Evolutionary conservation across 2,329 filamentous ascomycete genomes (phyloP).

Genomic region (Emericellopsis cladophorae): DNA sequence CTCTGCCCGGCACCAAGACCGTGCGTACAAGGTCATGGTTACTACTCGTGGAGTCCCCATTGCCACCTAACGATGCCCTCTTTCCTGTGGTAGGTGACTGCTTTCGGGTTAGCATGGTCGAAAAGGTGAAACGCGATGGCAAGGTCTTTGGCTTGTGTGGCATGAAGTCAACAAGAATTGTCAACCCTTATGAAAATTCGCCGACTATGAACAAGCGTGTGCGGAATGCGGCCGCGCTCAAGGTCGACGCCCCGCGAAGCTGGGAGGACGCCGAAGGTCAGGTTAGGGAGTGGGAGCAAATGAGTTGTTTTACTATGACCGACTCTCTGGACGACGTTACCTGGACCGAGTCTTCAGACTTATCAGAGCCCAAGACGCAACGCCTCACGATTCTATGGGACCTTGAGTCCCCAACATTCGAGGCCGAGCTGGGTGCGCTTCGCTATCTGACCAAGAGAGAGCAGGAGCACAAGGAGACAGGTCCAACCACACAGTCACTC

Average conservation of each 20-base stretch:
- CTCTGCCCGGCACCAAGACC: slow-evolving; percentile 13
- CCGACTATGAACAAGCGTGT: neutral
- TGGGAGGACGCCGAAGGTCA: slow-evolving; percentile 11
- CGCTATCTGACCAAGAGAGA: slow-evolving; percentile 10
- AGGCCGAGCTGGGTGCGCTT: slow-evolving; percentile 18
- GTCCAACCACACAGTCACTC: slow-evolving; percentile 8
- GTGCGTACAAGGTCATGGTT: slow-evolving; percentile 18
- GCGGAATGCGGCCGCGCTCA: slow-evolving; percentile 16
- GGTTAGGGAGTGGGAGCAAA: slow-evolving; percentile 30
- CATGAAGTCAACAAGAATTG: slow-evolving; percentile 12
- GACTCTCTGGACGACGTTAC: too few species aligned
- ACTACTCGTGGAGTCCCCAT: slow-evolving; percentile 13
- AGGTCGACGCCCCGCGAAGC: slow-evolving; percentile 18
- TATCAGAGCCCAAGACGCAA: slow-evolving; percentile 4
- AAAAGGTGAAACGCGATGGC: slow-evolving; percentile 6
- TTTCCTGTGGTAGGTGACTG: slow-evolving; percentile 15
- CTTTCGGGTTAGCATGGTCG: slow-evolving; percentile 14
- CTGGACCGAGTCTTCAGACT: too few species aligned
- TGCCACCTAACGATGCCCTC: slow-evolving; percentile 4
- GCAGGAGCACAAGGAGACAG: slow-evolving; percentile 5
- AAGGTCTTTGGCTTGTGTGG: slow-evolving; percentile 12
- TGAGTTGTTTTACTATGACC: slow-evolving; percentile 18
- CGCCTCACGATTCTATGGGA: slow-evolving; percentile 15
- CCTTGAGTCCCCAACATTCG: slow-evolving; percentile 12
- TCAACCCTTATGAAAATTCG: slow-evolving; percentile 16